Evolutionary conservation across 2,329 filamentous ascomycete species (phyloP).

Genomic region (Aspergillus awamori): DNA sequence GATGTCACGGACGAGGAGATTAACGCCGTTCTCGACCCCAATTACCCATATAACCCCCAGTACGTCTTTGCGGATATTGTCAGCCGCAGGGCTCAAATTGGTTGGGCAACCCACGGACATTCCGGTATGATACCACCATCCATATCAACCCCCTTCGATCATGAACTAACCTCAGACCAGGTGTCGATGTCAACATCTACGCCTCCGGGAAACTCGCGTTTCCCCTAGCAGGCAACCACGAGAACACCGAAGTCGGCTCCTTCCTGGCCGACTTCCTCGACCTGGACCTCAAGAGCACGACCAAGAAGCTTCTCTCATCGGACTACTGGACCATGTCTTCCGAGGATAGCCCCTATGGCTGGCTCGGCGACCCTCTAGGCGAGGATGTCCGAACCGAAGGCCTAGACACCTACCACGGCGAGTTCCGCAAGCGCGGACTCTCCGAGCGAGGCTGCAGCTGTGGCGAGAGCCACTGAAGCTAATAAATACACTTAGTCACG

Average conservation of each 20-base stretch:
- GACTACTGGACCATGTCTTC: slow-evolving; percentile 24
- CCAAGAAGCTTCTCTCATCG: slow-evolving; percentile 64
- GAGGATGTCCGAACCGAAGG: slow-evolving; percentile 42
- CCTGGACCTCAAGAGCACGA: slow-evolving; percentile 77
- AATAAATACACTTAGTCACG: not conserved
- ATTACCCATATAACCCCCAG: slow-evolving; percentile 57
- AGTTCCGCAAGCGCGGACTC: slow-evolving; percentile 43
- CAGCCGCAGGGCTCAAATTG: slow-evolving; percentile 82
- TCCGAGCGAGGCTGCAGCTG: slow-evolving; percentile 28
- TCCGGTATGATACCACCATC: slow-evolving; percentile 48
- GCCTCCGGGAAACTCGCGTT: slow-evolving; percentile 67
- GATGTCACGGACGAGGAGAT: slow-evolving; percentile 76
- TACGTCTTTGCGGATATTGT: slow-evolving; percentile 81
- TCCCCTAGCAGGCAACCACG: slow-evolving; percentile 78
- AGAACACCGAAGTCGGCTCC: slow-evolving; percentile 88
- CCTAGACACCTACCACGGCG: slow-evolving; percentile 49
- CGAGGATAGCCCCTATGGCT: slow-evolving; percentile 32
- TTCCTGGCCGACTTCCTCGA: slow-evolving; percentile 80
- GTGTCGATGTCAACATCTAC: slow-evolving; percentile 96
- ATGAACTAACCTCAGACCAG: slow-evolving; percentile 43
- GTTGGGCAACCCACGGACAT: slow-evolving; percentile 94
- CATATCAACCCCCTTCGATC: not conserved
- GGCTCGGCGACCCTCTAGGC: slow-evolving; percentile 47
- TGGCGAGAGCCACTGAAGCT: slow-evolving; percentile 27
- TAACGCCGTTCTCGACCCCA: slow-evolving; percentile 60